Evolutionary conservation across 306 rosid species (phyloP), one percentile per base, ranked within the genome.

Genomic region (Pterocarpus santalinus): DNA sequence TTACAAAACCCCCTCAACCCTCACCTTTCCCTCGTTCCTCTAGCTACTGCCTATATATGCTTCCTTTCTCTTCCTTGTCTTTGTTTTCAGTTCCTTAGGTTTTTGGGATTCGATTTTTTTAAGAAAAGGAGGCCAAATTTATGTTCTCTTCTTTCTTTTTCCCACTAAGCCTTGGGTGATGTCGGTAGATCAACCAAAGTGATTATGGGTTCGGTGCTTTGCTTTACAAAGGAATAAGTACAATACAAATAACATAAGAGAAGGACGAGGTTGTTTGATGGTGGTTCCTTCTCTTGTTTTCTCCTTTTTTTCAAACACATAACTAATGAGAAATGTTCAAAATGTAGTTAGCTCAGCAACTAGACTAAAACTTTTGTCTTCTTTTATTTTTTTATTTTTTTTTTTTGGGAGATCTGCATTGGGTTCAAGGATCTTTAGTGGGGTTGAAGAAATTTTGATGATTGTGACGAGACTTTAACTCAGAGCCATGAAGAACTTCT

Each of bases 401-500:
- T 5, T 5, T 41, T 43, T 6, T 8, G 11, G 22, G 83, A 72
- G 80, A 75, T 72, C 79, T 32, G 58, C 81, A 78, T 78, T 80
- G 73, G 8, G 46, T 72, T 39, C 61, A 76, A 79, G 53, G 61
- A 17, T 43, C 47, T 5, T 43, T 43, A 6, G 47, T 8, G 47
- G 55, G 12, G 2, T 49, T 61, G 36, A 55, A 65, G 70, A 77
- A 75, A 78, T 51, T 78, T 87, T 79, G 78, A 81, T 71, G 88
- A 76, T 85, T 55, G 69, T 75, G 38, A 75, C 44, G 64, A 76
- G 75, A 38, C 4, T 2, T 4, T 5, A 7, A 7, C 4, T 39
- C 44, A 39, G 4, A 39, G 44, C 47, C 89, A 91, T 87, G 94
- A 94, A 86, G 90, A 94, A 84, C 53, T 65, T 88, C 4, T 75